phyloP scores from a whole-genome alignment of 495 filamentous ascomycete species.

The Aspergillus heteromorphus region DNA sequence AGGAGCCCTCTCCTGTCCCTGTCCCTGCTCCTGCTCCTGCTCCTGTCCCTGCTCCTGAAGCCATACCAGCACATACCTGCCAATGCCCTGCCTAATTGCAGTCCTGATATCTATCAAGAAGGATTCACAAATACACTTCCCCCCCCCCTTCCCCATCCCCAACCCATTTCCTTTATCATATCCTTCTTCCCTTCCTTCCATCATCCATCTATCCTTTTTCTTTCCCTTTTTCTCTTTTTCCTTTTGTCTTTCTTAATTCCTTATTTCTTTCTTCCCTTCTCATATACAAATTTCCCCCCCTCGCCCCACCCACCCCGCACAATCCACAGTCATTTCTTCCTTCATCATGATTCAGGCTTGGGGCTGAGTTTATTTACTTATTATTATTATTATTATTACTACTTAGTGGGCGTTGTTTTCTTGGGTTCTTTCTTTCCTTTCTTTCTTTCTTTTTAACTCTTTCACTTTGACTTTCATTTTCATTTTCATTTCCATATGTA shows the following conservation, averaged over 20 bases:
- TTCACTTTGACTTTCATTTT: too few species aligned
- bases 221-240: neutral
- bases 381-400: too few species aligned
- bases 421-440: neutral
- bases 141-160: neutral
- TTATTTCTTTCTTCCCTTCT: too few species aligned
- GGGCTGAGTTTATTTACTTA: neutral
- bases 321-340: too few species aligned
- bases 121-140: neutral
- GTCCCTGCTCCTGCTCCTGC: neutral
- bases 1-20: neutral
- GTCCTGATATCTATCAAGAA: neutral
- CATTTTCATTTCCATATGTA: too few species aligned
- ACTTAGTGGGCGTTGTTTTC: too few species aligned
- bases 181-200: neutral
- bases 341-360: too few species aligned
- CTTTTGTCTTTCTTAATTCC: too few species aligned
- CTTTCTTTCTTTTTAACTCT: too few species aligned
- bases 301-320: too few species aligned
- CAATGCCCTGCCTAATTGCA: neutral
- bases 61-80: constrained; percentile 5
- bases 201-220: too few species aligned
- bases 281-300: neutral
- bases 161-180: neutral
- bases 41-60: neutral